Evolutionary conservation across 352 stramenopile species (phyloP).

Genomic region (Aphanomyces invadans): DNA sequence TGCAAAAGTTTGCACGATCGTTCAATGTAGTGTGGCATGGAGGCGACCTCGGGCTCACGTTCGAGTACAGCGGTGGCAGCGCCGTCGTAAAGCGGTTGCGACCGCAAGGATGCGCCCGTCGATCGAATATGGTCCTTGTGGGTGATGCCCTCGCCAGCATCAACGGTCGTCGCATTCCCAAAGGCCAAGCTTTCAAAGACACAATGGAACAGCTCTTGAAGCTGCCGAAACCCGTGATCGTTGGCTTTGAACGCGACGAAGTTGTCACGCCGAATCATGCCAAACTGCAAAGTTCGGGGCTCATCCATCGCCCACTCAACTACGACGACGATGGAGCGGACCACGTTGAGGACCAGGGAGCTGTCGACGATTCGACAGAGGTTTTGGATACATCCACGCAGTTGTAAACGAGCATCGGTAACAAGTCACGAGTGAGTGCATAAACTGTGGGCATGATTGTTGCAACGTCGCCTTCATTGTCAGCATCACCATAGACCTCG

Average conservation of each 20-base stretch:
- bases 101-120: not conserved
- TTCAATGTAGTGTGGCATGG: conserved; percentile 18
- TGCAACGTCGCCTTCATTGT: no score
- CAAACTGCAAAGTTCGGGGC: not conserved
- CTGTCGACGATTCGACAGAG: not conserved
- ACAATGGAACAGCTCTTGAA: conserved; percentile 13
- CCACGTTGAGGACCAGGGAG: not conserved
- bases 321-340: not conserved
- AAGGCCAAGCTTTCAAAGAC: not conserved
- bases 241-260: conserved; percentile 14
- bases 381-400: no score
- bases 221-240: conserved; percentile 14
- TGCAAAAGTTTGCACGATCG: not conserved
- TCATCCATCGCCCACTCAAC: no score
- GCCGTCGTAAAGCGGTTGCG: conserved; percentile 11
- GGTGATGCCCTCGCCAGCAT: conserved; percentile 7
- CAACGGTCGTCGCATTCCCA: not conserved
- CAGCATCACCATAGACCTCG: no score
- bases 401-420: no score
- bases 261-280: not conserved
- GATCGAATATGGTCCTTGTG: not conserved
- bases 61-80: not conserved
- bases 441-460: no score
- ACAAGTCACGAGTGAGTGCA: no score
- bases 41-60: conserved; percentile 16